Evolutionary conservation across 805 yeast species (phyloP), one percentile per base, ranked within the genome.

Genomic region (Starmera dryadoides): DNA sequence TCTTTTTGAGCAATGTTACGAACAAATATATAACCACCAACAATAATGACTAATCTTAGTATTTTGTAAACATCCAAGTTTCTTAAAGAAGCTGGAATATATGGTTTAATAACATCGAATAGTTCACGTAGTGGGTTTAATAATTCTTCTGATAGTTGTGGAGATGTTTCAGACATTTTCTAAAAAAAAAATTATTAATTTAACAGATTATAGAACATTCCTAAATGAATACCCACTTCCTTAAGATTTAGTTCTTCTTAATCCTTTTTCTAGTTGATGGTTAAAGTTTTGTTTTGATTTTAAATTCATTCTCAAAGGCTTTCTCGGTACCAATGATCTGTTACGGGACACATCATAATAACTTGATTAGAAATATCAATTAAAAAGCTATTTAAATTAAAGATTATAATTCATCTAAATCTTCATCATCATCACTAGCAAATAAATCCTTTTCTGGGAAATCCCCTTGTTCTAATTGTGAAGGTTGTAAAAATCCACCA

Each of bases 401-500:
- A n/a, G n/a, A n/a, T n/a, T n/a, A 25, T n/a, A 25, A 25, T 41
- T 69, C 75, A 34, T 75, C 81, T 35, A 68, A 71, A 28, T 59
- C 69, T 22, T 68, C 74, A 31, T 72, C 75, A 31, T 68, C 65
- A 31, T 72, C 75, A 31, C 67, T 65, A 28, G 59, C 71, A 29
- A 72, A 60, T 6, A 71, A 65, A 36, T 60, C 66, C 25, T 61
- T 47, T 41, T 71, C 77, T 0, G 81, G 76, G 46, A 69, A 81
- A 42, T 81, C 84, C 2, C 94, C 89, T 5, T 79, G 75, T 43
- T 79, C 81, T 4, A 89, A 79, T 38, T 67, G 71, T 10, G 58
- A 60, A 0, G 96, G 94, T 42, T 75, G 75, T 12, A 88, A 76
- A 57, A 91, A 86, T 6, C 87, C 78, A 5, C 97, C 97, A 51